Percentiles rank a stretch among this genome's conserved stretches.
Conservation (phyloP, 2,329 filamentous ascomycete genomes). For the Talaromyces sp. region DNA sequence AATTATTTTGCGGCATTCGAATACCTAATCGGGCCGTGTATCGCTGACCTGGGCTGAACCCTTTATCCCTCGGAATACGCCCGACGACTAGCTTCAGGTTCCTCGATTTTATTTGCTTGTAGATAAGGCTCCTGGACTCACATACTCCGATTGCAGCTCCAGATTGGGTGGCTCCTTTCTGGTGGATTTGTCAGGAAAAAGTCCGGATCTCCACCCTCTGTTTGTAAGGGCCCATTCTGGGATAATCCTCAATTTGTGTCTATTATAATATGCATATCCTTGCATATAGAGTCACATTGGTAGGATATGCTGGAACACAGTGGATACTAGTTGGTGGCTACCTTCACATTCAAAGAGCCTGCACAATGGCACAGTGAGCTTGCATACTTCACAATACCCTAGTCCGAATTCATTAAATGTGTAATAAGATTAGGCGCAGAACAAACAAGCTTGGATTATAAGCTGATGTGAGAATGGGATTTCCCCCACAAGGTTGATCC, state of each 20-base stretch:
- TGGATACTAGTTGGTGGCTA: background rate
- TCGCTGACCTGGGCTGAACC: background rate
- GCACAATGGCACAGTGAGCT: background rate
- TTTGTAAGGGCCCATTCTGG: background rate
- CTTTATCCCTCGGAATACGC: background rate
- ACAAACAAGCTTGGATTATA: background rate
- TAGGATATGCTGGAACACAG: background rate
- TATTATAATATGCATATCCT: slow-evolving; percentile 1
- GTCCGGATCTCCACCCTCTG: background rate
- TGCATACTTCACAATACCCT: background rate
- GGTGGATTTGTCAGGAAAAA: background rate
- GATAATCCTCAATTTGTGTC: background rate
- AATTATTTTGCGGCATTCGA: background rate
- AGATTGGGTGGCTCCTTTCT: background rate
- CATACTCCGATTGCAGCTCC: background rate
- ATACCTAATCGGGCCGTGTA: background rate
- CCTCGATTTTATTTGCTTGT: background rate
- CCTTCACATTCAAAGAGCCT: background rate
- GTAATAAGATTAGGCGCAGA: background rate
- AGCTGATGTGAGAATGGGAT: background rate
- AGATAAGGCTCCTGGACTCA: background rate
- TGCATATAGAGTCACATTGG: background rate
- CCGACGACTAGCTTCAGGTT: background rate
- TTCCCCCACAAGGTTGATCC: slow-evolving; percentile 1
- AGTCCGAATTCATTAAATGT: background rate